A percentile compares a stretch with the other conserved stretches of the same genome.
These are phyloP conservation scores for Cordyceps pruinosa DNA, from an alignment of 2,329 filamentous ascomycete genomes.

Conservation along the genomic window DNA sequence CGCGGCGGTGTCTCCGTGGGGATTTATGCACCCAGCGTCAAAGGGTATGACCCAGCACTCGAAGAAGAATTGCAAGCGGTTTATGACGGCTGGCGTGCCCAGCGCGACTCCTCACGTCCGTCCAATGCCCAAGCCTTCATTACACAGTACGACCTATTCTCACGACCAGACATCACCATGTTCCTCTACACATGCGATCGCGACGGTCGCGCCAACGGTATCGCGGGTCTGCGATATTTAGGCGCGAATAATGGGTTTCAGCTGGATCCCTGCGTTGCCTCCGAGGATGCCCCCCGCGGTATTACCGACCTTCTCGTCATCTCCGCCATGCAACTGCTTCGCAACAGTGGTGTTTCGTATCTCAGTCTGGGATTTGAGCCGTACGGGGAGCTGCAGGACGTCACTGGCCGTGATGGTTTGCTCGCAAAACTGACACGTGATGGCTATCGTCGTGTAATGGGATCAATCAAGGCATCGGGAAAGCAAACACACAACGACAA, in stretches of 20 bases:
- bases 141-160: conserved; percentile 18
- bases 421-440: conserved; percentile 10
- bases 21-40: conserved; percentile 6
- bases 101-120: conserved; percentile 10
- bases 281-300: conserved; percentile 20
- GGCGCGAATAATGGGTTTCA: conserved; percentile 18
- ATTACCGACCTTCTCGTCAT: conserved; percentile 20
- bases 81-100: conserved; percentile 17
- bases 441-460: conserved; percentile 15
- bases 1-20: conserved; percentile 14
- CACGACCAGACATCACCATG: conserved; percentile 15
- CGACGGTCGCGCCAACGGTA: conserved; percentile 14
- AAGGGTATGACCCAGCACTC: conserved; percentile 12
- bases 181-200: conserved; percentile 15
- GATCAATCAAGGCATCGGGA: conserved; percentile 15
- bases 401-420: conserved; percentile 1
- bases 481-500: conserved; percentile 19
- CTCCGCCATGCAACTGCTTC: conserved; percentile 16
- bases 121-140: conserved; percentile 17
- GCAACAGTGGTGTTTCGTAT: conserved; percentile 15
- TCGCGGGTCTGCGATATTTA: conserved; percentile 16
- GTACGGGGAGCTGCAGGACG: conserved; percentile 9
- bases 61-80: conserved; percentile 15
- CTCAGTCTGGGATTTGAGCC: conserved; percentile 19
- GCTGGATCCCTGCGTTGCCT: conserved; percentile 18